Percentiles rank a stretch among this genome's conserved stretches.
phyloP scores from a whole-genome alignment of 441 rosid genomes.

The Pelargonium citronellum region DNA sequence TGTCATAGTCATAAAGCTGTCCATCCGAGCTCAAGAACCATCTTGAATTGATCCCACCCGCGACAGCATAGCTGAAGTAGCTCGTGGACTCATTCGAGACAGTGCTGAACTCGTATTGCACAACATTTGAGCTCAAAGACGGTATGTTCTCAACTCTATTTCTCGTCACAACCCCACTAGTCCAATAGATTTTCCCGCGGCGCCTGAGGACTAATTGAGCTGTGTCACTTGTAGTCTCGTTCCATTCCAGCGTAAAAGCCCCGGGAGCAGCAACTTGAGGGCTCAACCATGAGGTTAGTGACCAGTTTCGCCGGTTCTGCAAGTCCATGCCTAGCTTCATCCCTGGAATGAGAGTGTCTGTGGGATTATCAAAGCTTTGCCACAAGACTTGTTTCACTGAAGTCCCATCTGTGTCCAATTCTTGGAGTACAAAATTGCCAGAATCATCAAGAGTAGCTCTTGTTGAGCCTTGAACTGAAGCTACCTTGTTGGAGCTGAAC shows the following conservation, averaged over 20 bases:
- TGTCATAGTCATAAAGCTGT: not conserved
- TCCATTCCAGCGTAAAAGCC: not conserved
- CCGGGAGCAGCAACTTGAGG: not conserved
- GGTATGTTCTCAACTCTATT: not conserved
- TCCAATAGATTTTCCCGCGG: not conserved
- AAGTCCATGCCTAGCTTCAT: constrained; percentile 33
- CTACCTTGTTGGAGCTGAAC: constrained; percentile 5
- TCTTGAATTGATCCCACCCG: not conserved
- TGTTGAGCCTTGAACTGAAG: constrained; percentile 13
- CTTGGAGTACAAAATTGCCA: constrained; percentile 17
- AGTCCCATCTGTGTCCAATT: constrained; percentile 15
- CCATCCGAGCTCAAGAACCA: not conserved
- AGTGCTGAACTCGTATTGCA: not conserved
- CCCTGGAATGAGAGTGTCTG: constrained; percentile 30
- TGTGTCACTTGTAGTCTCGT: constrained; percentile 21
- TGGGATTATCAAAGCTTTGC: constrained; percentile 55
- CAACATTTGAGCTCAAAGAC: not conserved
- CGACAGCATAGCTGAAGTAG: not conserved
- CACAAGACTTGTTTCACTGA: constrained; percentile 19
- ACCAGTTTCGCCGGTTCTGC: constrained; percentile 12
- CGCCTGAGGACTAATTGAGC: not conserved
- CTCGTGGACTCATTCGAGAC: not conserved
- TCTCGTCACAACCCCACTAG: not conserved
- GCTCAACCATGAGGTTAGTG: not conserved
- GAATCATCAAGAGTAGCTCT: constrained; percentile 1